Evolutionary conservation across 768 basidiomycete species (phyloP).

Genomic region (Strobilomyces dryophilus): DNA sequence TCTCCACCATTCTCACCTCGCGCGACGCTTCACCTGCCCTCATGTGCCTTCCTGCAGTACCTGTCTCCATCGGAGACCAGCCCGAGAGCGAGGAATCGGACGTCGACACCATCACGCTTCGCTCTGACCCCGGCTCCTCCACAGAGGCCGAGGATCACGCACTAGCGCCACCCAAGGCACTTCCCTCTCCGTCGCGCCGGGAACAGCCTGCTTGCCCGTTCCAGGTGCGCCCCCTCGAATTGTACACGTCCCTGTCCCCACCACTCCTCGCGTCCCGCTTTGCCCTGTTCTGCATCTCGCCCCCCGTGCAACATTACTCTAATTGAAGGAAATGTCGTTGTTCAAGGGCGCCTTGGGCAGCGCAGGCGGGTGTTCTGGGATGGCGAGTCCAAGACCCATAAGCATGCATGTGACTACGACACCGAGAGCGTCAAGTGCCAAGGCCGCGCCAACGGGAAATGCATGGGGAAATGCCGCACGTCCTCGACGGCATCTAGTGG

Average conservation of each 20-base stretch:
- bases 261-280: conserved; percentile 78
- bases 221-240: neutral
- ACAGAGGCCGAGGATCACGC: conserved; percentile 12
- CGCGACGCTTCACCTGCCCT: neutral
- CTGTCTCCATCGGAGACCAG: conserved; percentile 21
- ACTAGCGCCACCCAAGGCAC: neutral
- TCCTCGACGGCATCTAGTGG: conserved; percentile 15
- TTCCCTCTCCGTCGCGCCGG: neutral
- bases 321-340: conserved; percentile 52
- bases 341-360: conserved; percentile 62
- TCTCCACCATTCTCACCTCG: neutral
- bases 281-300: conserved; percentile 77
- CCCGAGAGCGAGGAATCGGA: conserved; percentile 21
- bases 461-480: neutral
- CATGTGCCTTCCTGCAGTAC: conserved; percentile 16
- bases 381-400: conserved; percentile 13
- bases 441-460: conserved; percentile 6
- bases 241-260: conserved; percentile 71
- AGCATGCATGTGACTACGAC: neutral
- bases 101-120: conserved; percentile 9
- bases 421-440: neutral
- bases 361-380: conserved; percentile 73
- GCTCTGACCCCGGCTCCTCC: conserved; percentile 5
- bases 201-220: too few species aligned
- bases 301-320: conserved; percentile 69